These are phyloP conservation scores for Piromyces sp. DNA, from an alignment of 192 early-diverging fungal genomes.

Conservation along the genomic window DNA sequence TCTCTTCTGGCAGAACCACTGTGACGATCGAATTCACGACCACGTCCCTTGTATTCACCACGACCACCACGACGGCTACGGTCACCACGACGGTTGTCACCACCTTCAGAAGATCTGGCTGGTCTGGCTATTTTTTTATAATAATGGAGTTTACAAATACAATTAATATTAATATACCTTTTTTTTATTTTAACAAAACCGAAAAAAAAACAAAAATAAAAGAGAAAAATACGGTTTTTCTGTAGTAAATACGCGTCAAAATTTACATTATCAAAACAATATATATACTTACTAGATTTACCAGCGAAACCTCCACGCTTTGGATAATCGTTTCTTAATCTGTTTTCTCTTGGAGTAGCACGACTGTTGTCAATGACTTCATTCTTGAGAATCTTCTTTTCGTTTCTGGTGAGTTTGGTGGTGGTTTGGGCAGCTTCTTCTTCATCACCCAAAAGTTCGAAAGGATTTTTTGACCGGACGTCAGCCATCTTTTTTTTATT, in stretches of 20 bases:
- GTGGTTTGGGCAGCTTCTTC: conserved; percentile 20
- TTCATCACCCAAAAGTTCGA: conserved; percentile 47
- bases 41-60: conserved; percentile 33
- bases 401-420: conserved; percentile 13
- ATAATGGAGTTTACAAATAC: too few relatives aligned
- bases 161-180: too few relatives aligned
- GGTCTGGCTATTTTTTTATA: conserved; percentile 4
- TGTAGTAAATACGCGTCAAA: too few relatives aligned
- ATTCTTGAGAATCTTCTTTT: conserved; percentile 11
- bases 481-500: neutral
- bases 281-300: conserved; percentile 1
- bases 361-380: neutral
- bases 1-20: conserved; percentile 58
- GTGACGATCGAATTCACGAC: conserved; percentile 75
- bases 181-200: too few relatives aligned
- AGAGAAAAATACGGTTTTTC: too few relatives aligned
- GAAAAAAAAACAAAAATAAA: too few relatives aligned
- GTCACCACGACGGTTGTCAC: conserved; percentile 9
- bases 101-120: conserved; percentile 10
- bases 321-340: conserved; percentile 10
- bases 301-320: conserved; percentile 10
- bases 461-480: conserved; percentile 36
- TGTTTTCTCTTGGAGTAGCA: conserved; percentile 8
- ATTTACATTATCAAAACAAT: too few relatives aligned
- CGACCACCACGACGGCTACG: conserved; percentile 15